phyloP scores from a whole-genome alignment of 768 basidiomycete species.

The Punctularia strigosozonata region DNA sequence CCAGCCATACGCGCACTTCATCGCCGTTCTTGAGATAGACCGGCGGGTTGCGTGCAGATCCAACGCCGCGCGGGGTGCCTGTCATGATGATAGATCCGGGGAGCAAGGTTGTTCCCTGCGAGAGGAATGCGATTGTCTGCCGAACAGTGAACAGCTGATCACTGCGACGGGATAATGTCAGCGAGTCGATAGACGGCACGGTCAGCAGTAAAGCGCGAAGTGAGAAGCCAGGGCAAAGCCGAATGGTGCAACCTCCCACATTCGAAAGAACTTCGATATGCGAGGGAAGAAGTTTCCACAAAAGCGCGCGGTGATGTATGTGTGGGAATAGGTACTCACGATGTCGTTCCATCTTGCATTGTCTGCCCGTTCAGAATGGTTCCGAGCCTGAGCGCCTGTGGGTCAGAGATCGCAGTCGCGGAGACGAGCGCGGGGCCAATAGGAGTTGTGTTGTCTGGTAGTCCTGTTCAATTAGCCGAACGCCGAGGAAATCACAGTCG shows the following conservation, averaged over 20 bases:
- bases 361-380: constrained; percentile 53
- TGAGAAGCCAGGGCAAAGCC: too few relatives aligned
- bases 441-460: constrained; percentile 54
- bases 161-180: constrained; percentile 22
- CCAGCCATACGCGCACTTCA: constrained; percentile 53
- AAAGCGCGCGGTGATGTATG: neutral
- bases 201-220: neutral
- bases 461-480: neutral
- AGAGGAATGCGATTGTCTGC: constrained; percentile 69
- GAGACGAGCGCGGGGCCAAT: constrained; percentile 77
- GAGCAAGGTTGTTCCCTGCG: constrained; percentile 73
- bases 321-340: constrained; percentile 30
- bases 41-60: constrained; percentile 63
- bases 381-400: constrained; percentile 51
- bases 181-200: neutral
- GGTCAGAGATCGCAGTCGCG: constrained; percentile 47
- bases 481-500: neutral
- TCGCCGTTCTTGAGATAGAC: constrained; percentile 68
- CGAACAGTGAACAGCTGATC: constrained; percentile 75
- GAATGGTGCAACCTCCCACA: too few relatives aligned
- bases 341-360: constrained; percentile 70
- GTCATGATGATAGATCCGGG: constrained; percentile 79
- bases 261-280: neutral
- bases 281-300: neutral
- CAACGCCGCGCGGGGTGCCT: constrained; percentile 74